Evolutionary conservation across 192 early-diverging fungal species (phyloP).

Genomic region (Nowakowskiella sp.): DNA sequence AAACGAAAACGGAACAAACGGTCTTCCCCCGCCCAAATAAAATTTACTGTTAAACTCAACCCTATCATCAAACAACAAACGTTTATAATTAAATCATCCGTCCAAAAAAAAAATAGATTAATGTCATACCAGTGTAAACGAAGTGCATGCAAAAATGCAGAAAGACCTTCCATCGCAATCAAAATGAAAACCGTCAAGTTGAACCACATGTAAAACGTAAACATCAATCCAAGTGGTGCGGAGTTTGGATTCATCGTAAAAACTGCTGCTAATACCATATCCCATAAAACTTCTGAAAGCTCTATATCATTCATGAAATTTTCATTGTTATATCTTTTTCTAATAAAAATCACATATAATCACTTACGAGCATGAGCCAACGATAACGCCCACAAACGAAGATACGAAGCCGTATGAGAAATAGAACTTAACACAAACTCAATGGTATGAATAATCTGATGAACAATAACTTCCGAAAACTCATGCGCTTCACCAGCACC

Average conservation of each 20-base stretch:
- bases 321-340: too few species aligned
- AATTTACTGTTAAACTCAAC: constrained; percentile 90
- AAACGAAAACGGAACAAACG: constrained; percentile 64
- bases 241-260: constrained; percentile 15
- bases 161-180: constrained; percentile 64
- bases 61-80: constrained; percentile 11
- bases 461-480: constrained; percentile 93
- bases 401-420: constrained; percentile 97
- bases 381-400: constrained; percentile 97
- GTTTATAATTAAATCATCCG: background rate
- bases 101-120: background rate
- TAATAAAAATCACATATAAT: too few species aligned
- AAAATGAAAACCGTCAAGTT: constrained; percentile 56
- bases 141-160: constrained; percentile 65
- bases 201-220: constrained; percentile 72
- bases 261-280: constrained; percentile 56
- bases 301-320: constrained; percentile 36
- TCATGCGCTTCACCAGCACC: constrained; percentile 27
- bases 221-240: constrained; percentile 42
- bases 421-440: constrained; percentile 94
- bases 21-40: constrained; percentile 66
- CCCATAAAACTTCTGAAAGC: constrained; percentile 79
- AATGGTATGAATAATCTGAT: constrained; percentile 97
- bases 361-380: constrained; percentile 87
- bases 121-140: constrained; percentile 59